phyloP scores from a whole-genome alignment of 257 asterid species.

The Solanum sitiens region DNA sequence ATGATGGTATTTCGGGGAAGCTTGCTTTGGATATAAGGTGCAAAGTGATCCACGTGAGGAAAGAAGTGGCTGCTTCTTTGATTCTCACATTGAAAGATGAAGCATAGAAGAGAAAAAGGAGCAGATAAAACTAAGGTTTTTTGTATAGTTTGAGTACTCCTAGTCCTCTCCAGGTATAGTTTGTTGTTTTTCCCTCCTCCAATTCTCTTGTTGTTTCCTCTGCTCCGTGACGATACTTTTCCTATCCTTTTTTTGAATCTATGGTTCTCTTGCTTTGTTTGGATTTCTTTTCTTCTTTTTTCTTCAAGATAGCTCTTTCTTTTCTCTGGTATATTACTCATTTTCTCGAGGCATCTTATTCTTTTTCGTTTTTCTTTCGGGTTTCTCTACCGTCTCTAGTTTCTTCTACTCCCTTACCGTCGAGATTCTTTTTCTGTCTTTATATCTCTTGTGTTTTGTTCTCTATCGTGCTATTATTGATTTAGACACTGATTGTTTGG shows the following conservation, averaged over 20 bases:
- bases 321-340: too few species aligned
- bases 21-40: not conserved
- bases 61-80: not conserved
- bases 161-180: not conserved
- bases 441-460: not conserved
- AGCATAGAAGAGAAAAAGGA: not conserved
- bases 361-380: too few species aligned
- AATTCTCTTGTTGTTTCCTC: not conserved
- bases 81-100: not conserved
- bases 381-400: too few species aligned
- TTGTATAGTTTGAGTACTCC: not conserved
- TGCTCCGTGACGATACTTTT: not conserved
- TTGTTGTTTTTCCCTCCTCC: not conserved
- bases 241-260: not conserved
- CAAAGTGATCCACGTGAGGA: not conserved
- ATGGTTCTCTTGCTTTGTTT: not conserved
- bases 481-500: not conserved
- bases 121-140: not conserved
- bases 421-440: not conserved
- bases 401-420: not conserved
- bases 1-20: not conserved
- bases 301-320: too few species aligned
- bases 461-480: not conserved
- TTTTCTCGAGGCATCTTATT: too few species aligned
- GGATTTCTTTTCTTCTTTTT: too few species aligned